Evolutionary conservation across 176 grass and related monocot species (phyloP).

Genomic region (Thalia dealbata): DNA sequence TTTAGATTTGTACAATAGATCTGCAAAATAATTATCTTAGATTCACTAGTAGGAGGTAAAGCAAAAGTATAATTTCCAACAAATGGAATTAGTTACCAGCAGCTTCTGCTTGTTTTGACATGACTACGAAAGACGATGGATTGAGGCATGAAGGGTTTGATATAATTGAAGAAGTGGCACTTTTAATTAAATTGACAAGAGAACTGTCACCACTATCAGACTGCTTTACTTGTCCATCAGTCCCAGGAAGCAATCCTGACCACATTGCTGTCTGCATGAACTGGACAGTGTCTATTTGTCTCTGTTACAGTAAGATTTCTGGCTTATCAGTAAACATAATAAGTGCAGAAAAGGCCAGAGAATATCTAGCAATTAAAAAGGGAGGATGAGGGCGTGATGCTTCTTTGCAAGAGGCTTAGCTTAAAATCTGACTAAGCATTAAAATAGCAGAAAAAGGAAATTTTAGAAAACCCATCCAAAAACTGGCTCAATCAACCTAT

Average conservation of each 20-base stretch:
- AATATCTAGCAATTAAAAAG: not conserved
- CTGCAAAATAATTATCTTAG: slow-evolving; percentile 22
- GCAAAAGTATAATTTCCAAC: not conserved
- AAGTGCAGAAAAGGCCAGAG: not conserved
- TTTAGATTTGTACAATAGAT: slow-evolving; percentile 81
- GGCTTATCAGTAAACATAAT: not conserved
- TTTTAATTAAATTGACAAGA: slow-evolving; percentile 53
- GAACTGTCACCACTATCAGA: slow-evolving; percentile 53
- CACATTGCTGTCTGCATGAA: slow-evolving; percentile 92
- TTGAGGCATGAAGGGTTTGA: slow-evolving; percentile 72
- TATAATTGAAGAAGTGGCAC: slow-evolving; percentile 47
- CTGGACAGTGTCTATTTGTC: slow-evolving; percentile 77
- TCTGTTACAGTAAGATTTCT: slow-evolving; percentile 41
- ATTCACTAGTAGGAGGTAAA: not conserved
- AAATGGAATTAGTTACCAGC: slow-evolving; percentile 48
- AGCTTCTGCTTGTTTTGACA: slow-evolving; percentile 99
- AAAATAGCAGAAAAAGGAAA: not conserved
- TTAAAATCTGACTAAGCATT: not conserved
- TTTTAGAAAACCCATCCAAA: too few species aligned
- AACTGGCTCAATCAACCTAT: too few species aligned
- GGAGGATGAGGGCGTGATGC: not conserved
- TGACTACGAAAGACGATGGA: slow-evolving; percentile 82
- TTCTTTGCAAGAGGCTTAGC: not conserved
- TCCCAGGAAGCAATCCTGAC: slow-evolving; percentile 77
- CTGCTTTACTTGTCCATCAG: slow-evolving; percentile 66